These are phyloP conservation scores for Erigeron philadelphicus DNA, from an alignment of 140 eudicot species.

Conservation along the genomic window DNA sequence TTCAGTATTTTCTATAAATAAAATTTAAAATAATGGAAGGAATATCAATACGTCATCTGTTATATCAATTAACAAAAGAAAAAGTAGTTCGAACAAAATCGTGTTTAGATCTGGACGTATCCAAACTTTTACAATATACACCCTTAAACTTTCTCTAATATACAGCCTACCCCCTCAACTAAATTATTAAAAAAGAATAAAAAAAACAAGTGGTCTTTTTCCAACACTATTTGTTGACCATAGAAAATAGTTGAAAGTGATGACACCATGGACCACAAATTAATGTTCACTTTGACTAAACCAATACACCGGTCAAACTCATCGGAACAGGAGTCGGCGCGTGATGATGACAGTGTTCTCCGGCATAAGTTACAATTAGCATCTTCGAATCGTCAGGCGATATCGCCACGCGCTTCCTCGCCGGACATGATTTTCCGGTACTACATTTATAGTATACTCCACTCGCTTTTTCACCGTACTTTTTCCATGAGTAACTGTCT, in stretches of 20 bases:
- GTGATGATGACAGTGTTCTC: conserved; percentile 46
- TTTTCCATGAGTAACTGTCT: conserved; percentile 62
- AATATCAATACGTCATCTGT: too few relatives aligned
- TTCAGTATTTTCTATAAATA: not conserved
- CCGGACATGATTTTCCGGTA: conserved; percentile 47
- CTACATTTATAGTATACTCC: conserved; percentile 57
- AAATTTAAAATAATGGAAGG: not conserved
- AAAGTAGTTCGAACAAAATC: conserved; percentile 16
- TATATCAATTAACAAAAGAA: not conserved
- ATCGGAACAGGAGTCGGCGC: conserved; percentile 35
- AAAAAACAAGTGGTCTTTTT: not conserved
- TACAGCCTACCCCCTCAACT: conserved; percentile 21
- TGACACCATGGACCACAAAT: conserved; percentile 3
- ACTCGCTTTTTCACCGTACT: conserved; percentile 52
- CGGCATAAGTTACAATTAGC: conserved; percentile 54
- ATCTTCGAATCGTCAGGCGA: conserved; percentile 44
- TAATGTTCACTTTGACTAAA: conserved; percentile 25
- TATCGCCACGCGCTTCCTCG: conserved; percentile 58
- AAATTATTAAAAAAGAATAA: not conserved
- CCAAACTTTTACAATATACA: conserved; percentile 9
- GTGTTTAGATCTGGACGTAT: not conserved
- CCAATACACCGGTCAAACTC: conserved; percentile 22
- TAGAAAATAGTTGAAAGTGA: conserved; percentile 21
- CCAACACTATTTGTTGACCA: conserved; percentile 23
- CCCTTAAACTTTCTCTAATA: not conserved